A percentile compares a stretch with the other conserved stretches of the same genome.
These are phyloP conservation scores for Thermoascus crustaceus DNA, from an alignment of 2,329 filamentous ascomycete genomes.

Conservation along the genomic window DNA sequence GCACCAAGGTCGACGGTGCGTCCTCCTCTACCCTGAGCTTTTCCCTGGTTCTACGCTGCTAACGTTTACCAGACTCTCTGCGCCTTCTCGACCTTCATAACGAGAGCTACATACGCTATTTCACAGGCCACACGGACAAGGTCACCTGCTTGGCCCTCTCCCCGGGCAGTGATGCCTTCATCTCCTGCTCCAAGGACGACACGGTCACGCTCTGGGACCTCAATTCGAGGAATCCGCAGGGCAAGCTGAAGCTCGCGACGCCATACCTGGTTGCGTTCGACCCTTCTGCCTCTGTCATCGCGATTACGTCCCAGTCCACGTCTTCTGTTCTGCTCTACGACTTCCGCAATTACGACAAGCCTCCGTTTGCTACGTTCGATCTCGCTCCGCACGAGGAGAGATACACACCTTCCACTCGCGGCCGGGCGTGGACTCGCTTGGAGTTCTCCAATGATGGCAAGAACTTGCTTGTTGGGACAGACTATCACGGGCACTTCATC, in stretches of 20 bases:
- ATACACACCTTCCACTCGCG: constrained; percentile 42
- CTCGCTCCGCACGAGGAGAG: constrained; percentile 52
- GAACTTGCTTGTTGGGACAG: constrained; percentile 72
- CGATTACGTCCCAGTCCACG: constrained; percentile 72
- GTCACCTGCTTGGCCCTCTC: constrained; percentile 81
- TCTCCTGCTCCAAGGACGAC: constrained; percentile 85
- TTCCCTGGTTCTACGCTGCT: constrained; percentile 2
- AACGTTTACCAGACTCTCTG: constrained; percentile 52
- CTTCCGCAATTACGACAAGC: constrained; percentile 84
- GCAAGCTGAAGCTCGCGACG: constrained; percentile 68
- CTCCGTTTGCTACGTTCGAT: constrained; percentile 81
- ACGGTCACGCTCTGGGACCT: constrained; percentile 89
- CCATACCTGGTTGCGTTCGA: constrained; percentile 85
- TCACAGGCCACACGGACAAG: constrained; percentile 75
- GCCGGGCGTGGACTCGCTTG: constrained; percentile 68
- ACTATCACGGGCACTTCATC: constrained; percentile 76
- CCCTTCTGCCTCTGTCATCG: constrained; percentile 84
- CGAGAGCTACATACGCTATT: constrained; percentile 94
- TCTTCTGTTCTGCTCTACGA: constrained; percentile 85
- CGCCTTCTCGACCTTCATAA: constrained; percentile 82
- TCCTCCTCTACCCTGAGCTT: background rate
- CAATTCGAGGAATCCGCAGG: constrained; percentile 68
- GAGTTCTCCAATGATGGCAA: constrained; percentile 97
- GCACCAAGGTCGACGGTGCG: constrained; percentile 82
- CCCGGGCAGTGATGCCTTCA: constrained; percentile 80